Base-by-base conservation (phyloP, 176 grass and related monocot species). In the Juncus inflexus region DNA sequence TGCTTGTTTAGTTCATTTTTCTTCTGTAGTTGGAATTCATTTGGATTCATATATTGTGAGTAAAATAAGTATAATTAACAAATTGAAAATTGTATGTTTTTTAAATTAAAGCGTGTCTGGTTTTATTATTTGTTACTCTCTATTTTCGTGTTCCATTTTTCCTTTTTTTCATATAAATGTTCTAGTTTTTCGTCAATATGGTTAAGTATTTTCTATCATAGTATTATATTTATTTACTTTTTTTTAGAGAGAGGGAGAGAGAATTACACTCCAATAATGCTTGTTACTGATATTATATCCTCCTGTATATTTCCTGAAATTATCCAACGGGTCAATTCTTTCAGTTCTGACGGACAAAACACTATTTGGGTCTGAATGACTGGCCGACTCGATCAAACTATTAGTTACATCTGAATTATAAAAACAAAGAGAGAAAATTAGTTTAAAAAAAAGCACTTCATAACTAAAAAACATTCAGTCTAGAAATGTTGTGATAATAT, bases 221-320 rank as follows among this genome's bases (percentile, higher is more conserved):
- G 28, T 10, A 42, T 9, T 38, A 59, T 52, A 54, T 11, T 13
- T 28, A 28, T 9, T 42, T 54, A 35, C 9, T 42, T 9, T 12
- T 45, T 19, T 12, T 10, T 14, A 60, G 66, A 53, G 16, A 78
- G 37, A 73, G 62, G 79, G 58, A 51, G 40, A 65, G 68, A 73
- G 71, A 66, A 78, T 86, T 91, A 99, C 94, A 89, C 82, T 92
- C 94, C 94, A 99, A 40, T 99, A 99, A 65, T 99, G 82, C 45
- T 74, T 86, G 83, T 86, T 62, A 74, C 87, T 89, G 63, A 99
- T 84, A 65, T 89, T 92, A 43, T 86, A 99, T 62, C 94, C 94
- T 80, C 85, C 94, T 66, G 74, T 73, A 13, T 99, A 99, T 67
- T 80, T 92, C 41, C 61, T 76, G 36, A 92, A 72, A 65, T 79